A percentile compares a stretch with the other conserved stretches of the same genome.
Conservation (phyloP, 1,284 basidiomycete species). For the Papiliotrema terrestris region DNA sequence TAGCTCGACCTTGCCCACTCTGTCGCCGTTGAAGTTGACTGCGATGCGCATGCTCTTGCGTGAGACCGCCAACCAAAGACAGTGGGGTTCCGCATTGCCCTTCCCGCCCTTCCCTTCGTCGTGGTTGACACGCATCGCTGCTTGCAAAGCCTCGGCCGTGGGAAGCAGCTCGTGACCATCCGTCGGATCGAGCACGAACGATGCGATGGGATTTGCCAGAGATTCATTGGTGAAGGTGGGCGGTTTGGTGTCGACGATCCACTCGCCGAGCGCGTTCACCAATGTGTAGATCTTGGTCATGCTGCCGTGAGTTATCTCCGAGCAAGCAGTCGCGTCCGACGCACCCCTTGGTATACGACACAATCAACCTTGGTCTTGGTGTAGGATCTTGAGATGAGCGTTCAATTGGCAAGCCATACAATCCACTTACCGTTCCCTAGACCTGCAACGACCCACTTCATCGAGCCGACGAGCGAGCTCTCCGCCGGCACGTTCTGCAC, state of each 20-base stretch:
- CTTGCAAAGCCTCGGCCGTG: conserved; percentile 49
- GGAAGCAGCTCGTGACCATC: conserved; percentile 56
- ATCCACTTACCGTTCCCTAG: conserved; percentile 55
- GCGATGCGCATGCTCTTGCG: conserved; percentile 42
- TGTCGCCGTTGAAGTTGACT: conserved; percentile 49
- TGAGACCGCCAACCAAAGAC: conserved; percentile 52
- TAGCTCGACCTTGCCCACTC: conserved; percentile 54
- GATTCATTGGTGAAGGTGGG: conserved; percentile 48
- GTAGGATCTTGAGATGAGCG: conserved; percentile 51
- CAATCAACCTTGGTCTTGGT: conserved; percentile 61
- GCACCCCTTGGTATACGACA: conserved; percentile 59
- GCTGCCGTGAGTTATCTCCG: conserved; percentile 7
- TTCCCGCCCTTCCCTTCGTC: conserved; percentile 35
- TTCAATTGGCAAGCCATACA: conserved; percentile 1
- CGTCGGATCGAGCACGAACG: conserved; percentile 62
- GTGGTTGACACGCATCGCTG: conserved; percentile 30
- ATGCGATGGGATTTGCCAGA: conserved; percentile 56
- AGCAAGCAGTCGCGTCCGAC: neutral
- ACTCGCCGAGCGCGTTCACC: conserved; percentile 51
- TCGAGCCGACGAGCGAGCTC: conserved; percentile 50
- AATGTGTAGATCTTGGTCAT: conserved; percentile 60
- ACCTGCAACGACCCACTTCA: conserved; percentile 65
- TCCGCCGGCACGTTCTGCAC: conserved; percentile 44
- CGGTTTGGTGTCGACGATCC: conserved; percentile 57
- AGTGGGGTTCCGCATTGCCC: conserved; percentile 29